Evolutionary conservation across 805 yeast genomes (phyloP), one percentile per base, ranked within the genome.

Genomic region (Lachancea quebecensis): DNA sequence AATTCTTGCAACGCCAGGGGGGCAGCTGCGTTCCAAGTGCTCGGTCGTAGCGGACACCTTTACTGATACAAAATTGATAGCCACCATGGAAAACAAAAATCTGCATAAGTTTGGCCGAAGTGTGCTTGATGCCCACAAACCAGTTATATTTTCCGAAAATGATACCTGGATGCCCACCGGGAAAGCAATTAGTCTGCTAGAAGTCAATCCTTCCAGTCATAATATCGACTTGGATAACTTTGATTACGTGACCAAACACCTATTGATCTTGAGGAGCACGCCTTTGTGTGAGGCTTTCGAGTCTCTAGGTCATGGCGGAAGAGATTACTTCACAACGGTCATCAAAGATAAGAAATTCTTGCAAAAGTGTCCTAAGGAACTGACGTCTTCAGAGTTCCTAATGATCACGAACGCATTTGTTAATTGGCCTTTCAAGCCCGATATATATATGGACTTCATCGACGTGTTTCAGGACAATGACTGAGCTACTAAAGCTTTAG

Each of bases 341-440:
- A 62, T 74, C 10, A 54, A 72, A 1, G 55, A 63, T 10, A 41
- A 47, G 11, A 68, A 66, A 0, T 41, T 82, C 1, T 55, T 77
- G 42, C 58, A 73, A 12, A 76, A 70, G 48, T 58, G 60, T 3
- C 74, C 82, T 1, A 61, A 66, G 12, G 72, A 74, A 3, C 65
- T 89, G 39, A 68, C 79, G 0, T 57, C 67, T 2, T 76, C 74
- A 1, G 91, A 88, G n/a, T 68, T 82, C 48, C 47, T 69, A 5
- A 52, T 60, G 5, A 58, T 90, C 5, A 69, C 79, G 9, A 63
- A 74, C 2, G 69, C 66, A 2, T 87, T 82, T 58, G 72, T 69
- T 35, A 56, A 65, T 11, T 91, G 97, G 98, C 93, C 97, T 0
- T 91, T 89, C 70, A 88, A 82, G 62, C 97, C 95, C 0, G 74